Evolutionary conservation across 805 yeast species (phyloP), one percentile per base, ranked within the genome.

Genomic region (Kluyveromyces aestuarii): DNA sequence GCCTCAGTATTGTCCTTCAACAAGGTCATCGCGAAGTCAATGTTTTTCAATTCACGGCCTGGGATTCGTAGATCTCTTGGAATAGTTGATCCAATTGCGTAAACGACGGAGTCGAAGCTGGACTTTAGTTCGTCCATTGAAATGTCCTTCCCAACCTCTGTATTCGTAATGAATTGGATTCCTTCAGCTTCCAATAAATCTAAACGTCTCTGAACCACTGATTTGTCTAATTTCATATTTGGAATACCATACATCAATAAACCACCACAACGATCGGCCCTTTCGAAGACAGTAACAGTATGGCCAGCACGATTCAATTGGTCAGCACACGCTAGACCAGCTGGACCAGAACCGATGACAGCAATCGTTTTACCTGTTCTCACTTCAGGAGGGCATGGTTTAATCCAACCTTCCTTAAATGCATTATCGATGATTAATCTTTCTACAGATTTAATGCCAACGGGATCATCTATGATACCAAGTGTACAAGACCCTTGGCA

Each of bases 221-320:
- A 74, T 76, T 91, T 91, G 70, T 91, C 99, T 59, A 91, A 77
- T 74, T 91, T 91, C 99, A 91, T 91, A 76, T 91, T 91, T 58
- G 99, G 99, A 71, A 91, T 91, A 80, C 99, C 99, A 69, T 91
- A 91, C 98, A 93, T 93, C 72, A 91, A 70, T 65, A 91, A 76
- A 49, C 99, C 99, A 75, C 99, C 99, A 44, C 91, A 85, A 68
- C 97, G 81, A 72, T 93, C 97, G 46, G 90, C 75, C 66, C 98
- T 81, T 72, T 91, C 99, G 67, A 84, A 91, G 44, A 91, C 93
- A 36, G 90, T 87, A 46, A 93, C 97, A 14, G 66, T 59, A 69
- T 91, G 99, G 50, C 99, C 99, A 36, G 98, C 97, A 64, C 82
- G 84, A 77, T 91, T 91, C 67, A 91, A 79, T 74, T 91, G 98